phyloP scores from a whole-genome alignment of 2,329 filamentous ascomycete species.

The Cladosporium sp. region DNA sequence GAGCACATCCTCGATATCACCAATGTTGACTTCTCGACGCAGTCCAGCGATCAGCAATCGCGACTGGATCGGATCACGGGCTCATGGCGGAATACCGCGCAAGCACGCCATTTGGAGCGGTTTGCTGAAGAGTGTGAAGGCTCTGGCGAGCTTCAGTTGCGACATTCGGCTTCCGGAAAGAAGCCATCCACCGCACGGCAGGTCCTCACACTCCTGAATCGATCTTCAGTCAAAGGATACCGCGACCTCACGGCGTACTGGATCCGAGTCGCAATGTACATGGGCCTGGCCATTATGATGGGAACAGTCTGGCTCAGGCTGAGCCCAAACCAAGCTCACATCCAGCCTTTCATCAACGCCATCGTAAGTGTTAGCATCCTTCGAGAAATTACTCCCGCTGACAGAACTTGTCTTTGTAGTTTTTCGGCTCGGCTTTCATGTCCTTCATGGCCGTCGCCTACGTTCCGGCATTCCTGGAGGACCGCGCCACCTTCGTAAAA shows the following conservation, averaged over 20 bases:
- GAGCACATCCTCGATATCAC: slow-evolving; percentile 70
- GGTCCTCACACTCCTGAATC: slow-evolving; percentile 59
- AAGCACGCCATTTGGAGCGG: slow-evolving; percentile 1
- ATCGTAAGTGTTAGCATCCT: slow-evolving; percentile 38
- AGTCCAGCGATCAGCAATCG: not conserved
- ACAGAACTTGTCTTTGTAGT: slow-evolving; percentile 17
- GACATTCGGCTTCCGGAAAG: not conserved
- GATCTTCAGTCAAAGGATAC: slow-evolving; percentile 74
- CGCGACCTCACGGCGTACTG: slow-evolving; percentile 76
- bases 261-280: slow-evolving; percentile 73
- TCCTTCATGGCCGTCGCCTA: slow-evolving; percentile 61
- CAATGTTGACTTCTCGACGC: slow-evolving; percentile 62
- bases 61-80: not conserved
- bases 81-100: not conserved
- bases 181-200: slow-evolving; percentile 1
- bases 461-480: slow-evolving; percentile 74
- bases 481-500: slow-evolving; percentile 63
- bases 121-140: not conserved
- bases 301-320: slow-evolving; percentile 81
- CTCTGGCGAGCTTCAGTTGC: slow-evolving; percentile 25
- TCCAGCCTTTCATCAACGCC: slow-evolving; percentile 73
- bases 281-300: slow-evolving; percentile 72
- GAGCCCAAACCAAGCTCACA: slow-evolving; percentile 58
- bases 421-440: slow-evolving; percentile 45
- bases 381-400: not conserved